Evolutionary conservation across 352 stramenopile species (phyloP).

Genomic region (Thraustochytrium striatum): DNA sequence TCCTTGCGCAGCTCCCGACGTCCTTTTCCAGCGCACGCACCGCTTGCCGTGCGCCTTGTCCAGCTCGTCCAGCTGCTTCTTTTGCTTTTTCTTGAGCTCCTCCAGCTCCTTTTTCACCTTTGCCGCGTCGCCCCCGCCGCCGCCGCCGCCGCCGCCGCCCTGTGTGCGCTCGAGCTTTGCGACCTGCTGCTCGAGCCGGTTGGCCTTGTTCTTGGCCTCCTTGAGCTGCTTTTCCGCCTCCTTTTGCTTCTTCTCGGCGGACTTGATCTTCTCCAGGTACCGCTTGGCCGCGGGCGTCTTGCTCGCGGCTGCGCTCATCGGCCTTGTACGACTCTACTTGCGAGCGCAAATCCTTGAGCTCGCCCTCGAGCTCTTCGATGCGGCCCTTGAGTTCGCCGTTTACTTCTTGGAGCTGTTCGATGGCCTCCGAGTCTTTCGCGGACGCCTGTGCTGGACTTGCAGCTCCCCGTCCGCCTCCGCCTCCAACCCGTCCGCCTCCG

Average conservation of each 20-base stretch:
- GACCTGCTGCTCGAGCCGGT: conserved; percentile 37
- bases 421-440: background rate
- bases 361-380: background rate
- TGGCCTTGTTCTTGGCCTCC: conserved; percentile 36
- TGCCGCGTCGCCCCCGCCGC: background rate
- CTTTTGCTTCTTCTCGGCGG: conserved; percentile 46
- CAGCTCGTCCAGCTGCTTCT: conserved; percentile 22
- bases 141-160: conserved; percentile 4
- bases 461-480: background rate
- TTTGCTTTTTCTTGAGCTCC: conserved; percentile 49
- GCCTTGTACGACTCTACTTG: background rate
- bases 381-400: background rate
- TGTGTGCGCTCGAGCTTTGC: conserved; percentile 33
- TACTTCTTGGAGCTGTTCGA: background rate
- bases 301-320: background rate
- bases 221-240: conserved; percentile 50
- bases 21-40: conserved; percentile 19
- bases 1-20: conserved; percentile 9
- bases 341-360: background rate
- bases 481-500: background rate
- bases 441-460: background rate
- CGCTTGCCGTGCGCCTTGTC: conserved; percentile 35
- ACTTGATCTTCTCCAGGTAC: conserved; percentile 48
- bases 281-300: conserved; percentile 14
- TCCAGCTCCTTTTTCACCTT: conserved; percentile 48